Evolutionary conservation across 1,284 basidiomycete genomes (phyloP), one percentile per base, ranked within the genome.

Genomic region (Apiotrichum brassicae): DNA sequence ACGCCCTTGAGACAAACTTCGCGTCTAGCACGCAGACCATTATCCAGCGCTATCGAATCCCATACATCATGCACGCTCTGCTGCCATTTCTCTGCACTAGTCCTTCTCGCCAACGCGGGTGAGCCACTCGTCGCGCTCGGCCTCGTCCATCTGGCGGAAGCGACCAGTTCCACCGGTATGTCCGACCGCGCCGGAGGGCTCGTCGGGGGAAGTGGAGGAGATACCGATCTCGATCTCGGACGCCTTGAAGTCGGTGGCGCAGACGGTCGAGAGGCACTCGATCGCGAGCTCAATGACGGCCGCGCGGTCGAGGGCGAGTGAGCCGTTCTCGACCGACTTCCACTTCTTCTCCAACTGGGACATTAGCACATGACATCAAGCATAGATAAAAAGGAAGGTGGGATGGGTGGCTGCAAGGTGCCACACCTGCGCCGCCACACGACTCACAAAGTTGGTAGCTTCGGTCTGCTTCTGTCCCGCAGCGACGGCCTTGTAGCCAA

Each of bases 391-490:
- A 30, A 14, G 28, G 9, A 8, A 30, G 8, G 9, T 30, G 14
- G 28, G 28, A 30, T 9, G 28, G 14, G 28, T 30, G n/a, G n/a
- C n/a, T n/a, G n/a, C n/a, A n/a, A n/a, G n/a, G n/a, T n/a, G n/a
- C 14, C 28, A 7, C 28, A 14, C 28, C 28, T 30, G 28, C 28
- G 28, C 14, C 8, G 7, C 7, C 33, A 13, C 33, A 6, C 6
- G 13, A 34, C 71, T 56, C 44, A 75, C 72, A 66, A 89, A 87
- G 74, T 97, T 98, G 83, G 93, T 97, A 4, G 92, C 92, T 70
- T 99, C 95, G 63, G 95, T 93, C 68, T 98, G 94, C 68, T 99
- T 99, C 73, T 94, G 89, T 1, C 95, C 95, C 1, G 91, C 85
- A 0, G 93, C 84, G 2, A 94, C 95, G 19, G 94, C 95, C 62